Conservation (phyloP, 73 alveolate species). For the Tetrahymena borealis region DNA sequence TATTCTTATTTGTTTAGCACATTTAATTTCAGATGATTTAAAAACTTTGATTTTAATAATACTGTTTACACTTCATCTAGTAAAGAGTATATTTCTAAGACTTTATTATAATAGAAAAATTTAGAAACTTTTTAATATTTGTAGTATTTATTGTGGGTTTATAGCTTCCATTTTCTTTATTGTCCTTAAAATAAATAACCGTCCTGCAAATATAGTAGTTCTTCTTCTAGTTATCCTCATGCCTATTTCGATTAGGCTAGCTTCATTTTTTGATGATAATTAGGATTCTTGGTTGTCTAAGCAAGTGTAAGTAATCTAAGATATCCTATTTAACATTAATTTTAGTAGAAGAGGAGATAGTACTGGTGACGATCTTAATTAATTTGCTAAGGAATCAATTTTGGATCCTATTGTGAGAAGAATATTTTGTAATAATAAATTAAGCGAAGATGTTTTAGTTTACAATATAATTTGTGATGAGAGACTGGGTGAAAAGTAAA, state of each 20-base stretch:
- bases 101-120: neutral
- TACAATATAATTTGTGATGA: neutral
- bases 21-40: neutral
- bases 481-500: neutral
- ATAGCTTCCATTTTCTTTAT: neutral
- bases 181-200: neutral
- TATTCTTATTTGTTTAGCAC: neutral
- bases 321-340: neutral
- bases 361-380: neutral
- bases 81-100: neutral
- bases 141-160: neutral
- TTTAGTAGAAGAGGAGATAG: neutral
- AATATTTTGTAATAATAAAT: neutral
- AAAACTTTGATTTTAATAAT: neutral
- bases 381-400: neutral
- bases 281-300: neutral
- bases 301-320: neutral
- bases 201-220: neutral
- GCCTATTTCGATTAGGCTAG: neutral
- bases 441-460: neutral
- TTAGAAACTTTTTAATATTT: neutral
- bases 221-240: neutral
- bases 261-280: neutral
- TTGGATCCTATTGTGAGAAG: neutral
- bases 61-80: neutral